These are phyloP conservation scores for Pleurotus ostreatus DNA, from an alignment of 768 basidiomycete species.

Conservation along the genomic window DNA sequence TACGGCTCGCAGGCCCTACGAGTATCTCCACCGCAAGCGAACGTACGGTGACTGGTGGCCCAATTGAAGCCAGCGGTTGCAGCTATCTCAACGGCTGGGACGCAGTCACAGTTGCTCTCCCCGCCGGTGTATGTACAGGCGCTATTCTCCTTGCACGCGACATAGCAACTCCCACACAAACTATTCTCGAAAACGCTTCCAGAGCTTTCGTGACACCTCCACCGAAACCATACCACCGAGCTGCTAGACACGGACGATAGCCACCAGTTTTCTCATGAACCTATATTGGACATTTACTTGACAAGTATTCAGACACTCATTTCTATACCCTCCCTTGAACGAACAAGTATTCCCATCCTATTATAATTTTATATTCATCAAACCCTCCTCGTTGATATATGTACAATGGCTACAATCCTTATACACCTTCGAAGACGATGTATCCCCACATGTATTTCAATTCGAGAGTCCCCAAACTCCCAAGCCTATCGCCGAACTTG, in stretches of 20 bases:
- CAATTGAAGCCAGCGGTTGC: slow-evolving; percentile 42
- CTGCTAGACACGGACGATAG: not conserved
- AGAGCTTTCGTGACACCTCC: not conserved
- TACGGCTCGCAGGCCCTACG: slow-evolving; percentile 60
- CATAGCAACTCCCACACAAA: not conserved
- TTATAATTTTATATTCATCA: no score
- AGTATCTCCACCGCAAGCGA: slow-evolving; percentile 48
- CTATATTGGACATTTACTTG: not conserved
- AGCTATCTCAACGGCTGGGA: slow-evolving; percentile 48
- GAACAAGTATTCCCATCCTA: not conserved
- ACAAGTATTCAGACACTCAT: not conserved
- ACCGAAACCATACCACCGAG: not conserved
- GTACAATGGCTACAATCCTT: no score
- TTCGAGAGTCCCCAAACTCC: no score
- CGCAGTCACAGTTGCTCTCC: slow-evolving; percentile 29
- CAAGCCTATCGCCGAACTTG: no score
- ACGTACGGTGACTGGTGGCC: slow-evolving; percentile 16
- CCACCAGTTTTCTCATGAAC: no score
- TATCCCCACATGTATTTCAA: no score
- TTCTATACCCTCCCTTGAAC: not conserved
- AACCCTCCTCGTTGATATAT: no score
- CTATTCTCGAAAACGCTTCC: not conserved
- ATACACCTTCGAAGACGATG: no score
- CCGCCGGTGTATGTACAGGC: slow-evolving; percentile 24
- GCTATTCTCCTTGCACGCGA: not conserved